These are phyloP conservation scores for Coemansia sp. DNA, from an alignment of 192 early-diverging fungal species.

Conservation along the genomic window DNA sequence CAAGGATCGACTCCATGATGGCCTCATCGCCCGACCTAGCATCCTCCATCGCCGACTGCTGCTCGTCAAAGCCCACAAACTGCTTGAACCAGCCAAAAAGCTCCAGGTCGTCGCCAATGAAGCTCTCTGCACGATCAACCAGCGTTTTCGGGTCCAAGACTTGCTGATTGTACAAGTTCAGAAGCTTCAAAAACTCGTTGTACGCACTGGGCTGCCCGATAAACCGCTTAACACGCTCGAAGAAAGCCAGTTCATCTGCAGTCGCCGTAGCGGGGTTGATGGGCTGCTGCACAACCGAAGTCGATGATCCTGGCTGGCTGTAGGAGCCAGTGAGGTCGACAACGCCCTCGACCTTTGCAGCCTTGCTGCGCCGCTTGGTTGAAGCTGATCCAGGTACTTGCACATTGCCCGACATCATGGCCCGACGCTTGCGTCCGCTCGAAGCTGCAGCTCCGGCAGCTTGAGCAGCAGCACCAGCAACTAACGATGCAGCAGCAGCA, in stretches of 20 bases:
- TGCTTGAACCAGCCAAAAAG: conserved; percentile 96
- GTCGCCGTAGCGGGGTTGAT: conserved; percentile 53
- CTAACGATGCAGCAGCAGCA: neutral
- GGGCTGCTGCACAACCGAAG: conserved; percentile 19
- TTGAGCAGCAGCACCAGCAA: conserved; percentile 18
- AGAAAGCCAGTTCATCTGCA: conserved; percentile 89
- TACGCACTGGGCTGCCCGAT: conserved; percentile 89
- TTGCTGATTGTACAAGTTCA: conserved; percentile 94
- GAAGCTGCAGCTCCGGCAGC: conserved; percentile 25
- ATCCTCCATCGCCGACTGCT: conserved; percentile 45
- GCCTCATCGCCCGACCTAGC: conserved; percentile 52
- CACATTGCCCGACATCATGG: conserved; percentile 27
- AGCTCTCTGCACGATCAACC: conserved; percentile 84
- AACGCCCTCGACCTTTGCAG: conserved; percentile 24
- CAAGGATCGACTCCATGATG: conserved; percentile 41
- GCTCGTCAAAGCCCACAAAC: conserved; percentile 61
- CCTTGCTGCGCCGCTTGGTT: conserved; percentile 50
- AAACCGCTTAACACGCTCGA: conserved; percentile 87
- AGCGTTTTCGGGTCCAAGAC: conserved; percentile 84
- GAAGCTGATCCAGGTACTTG: conserved; percentile 33
- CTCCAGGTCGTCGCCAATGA: conserved; percentile 81
- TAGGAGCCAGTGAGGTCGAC: conserved; percentile 21
- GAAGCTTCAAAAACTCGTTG: conserved; percentile 94
- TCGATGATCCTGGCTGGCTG: conserved; percentile 11
- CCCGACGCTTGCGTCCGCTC: conserved; percentile 43